A percentile compares a stretch with the other conserved stretches of the same genome.
Evolutionary conservation across 805 yeast genomes (phyloP).

Genomic region (Pichia pseudocactophila): DNA sequence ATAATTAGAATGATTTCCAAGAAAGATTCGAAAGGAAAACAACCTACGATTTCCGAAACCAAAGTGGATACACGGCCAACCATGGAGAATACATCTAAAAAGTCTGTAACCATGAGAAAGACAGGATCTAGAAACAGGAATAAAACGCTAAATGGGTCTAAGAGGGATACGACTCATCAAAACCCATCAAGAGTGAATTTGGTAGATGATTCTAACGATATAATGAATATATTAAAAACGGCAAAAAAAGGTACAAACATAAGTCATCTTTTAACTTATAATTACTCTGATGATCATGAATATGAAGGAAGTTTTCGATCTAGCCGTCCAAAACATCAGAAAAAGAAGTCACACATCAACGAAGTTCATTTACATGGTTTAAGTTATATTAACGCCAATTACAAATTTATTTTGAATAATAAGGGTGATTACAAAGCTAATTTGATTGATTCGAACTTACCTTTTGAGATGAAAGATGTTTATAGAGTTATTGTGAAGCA

Average conservation of each 20-base stretch:
- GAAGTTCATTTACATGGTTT: conserved; percentile 49
- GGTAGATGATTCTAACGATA: conserved; percentile 11
- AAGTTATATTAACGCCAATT: conserved; percentile 72
- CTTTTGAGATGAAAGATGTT: conserved; percentile 52
- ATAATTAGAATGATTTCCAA: not conserved
- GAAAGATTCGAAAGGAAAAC: not conserved
- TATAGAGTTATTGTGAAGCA: conserved; percentile 67
- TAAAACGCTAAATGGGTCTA: not conserved
- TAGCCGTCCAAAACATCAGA: conserved; percentile 18
- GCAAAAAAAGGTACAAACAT: conserved; percentile 31
- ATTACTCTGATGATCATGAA: conserved; percentile 27
- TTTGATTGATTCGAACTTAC: conserved; percentile 64
- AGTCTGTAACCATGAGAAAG: not conserved
- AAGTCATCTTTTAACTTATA: conserved; percentile 58
- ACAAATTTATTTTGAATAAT: conserved; percentile 71
- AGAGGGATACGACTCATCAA: conserved; percentile 1
- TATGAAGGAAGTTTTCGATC: conserved; percentile 8
- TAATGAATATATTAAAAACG: conserved; percentile 14
- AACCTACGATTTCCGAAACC: not conserved
- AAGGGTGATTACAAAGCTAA: conserved; percentile 48
- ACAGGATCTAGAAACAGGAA: conserved; percentile 7
- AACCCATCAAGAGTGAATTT: conserved; percentile 1
- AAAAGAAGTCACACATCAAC: conserved; percentile 3
- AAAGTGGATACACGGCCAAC: not conserved
- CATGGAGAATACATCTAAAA: not conserved